phyloP scores from a whole-genome alignment of 768 basidiomycete species.

The Lepiota brunneoincarnata region DNA sequence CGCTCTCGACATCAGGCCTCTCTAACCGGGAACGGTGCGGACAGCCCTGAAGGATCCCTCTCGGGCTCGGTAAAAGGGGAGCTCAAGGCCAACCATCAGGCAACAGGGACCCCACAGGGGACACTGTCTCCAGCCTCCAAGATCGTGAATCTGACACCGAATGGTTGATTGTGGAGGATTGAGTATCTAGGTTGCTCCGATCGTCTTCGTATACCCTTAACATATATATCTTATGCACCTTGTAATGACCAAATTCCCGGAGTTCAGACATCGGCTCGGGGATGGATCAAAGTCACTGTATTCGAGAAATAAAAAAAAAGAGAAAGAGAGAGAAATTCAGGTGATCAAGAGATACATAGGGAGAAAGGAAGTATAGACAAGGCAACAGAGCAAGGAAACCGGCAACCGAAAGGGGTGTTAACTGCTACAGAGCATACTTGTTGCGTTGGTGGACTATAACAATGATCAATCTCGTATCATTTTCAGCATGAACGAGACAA shows the following conservation, averaged over 20 bases:
- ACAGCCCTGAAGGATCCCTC: constrained; percentile 29
- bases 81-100: constrained; percentile 43
- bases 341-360: constrained; percentile 16
- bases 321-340: constrained; percentile 14
- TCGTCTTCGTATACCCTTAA: constrained; percentile 32
- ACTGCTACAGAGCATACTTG: constrained; percentile 19
- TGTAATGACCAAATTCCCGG: constrained; percentile 10
- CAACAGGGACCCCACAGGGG: constrained; percentile 66
- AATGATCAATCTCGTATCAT: constrained; percentile 15
- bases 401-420: constrained; percentile 2
- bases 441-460: constrained; percentile 13
- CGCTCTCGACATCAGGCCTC: constrained; percentile 68
- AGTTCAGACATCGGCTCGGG: background rate
- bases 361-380: constrained; percentile 15
- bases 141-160: constrained; percentile 83
- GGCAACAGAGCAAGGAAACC: constrained; percentile 20
- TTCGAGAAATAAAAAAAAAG: constrained; percentile 18
- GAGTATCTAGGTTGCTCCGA: constrained; percentile 11
- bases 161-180: constrained; percentile 76
- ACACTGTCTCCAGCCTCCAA: constrained; percentile 66
- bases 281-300: constrained; percentile 6
- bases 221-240: constrained; percentile 19
- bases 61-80: constrained; percentile 72
- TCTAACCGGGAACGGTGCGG: constrained; percentile 46
- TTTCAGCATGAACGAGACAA: constrained; percentile 21